phyloP scores from a whole-genome alignment of 768 basidiomycete species.

The Kwoniella dejecticola region DNA sequence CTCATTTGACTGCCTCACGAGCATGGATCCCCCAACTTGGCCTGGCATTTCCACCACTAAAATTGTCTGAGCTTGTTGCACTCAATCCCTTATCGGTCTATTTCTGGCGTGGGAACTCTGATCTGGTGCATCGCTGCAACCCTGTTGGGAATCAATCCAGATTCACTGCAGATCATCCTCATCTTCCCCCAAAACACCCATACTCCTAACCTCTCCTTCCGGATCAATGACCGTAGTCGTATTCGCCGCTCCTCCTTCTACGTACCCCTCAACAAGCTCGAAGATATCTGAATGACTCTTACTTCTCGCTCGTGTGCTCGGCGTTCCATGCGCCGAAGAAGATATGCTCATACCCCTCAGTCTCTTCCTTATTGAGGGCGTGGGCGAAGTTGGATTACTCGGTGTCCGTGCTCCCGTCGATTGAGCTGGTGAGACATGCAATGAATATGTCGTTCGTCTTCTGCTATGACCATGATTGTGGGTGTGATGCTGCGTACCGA shows the following conservation, averaged over 20 bases:
- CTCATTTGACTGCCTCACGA: no score
- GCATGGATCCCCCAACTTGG: no score
- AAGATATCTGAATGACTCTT: constrained; percentile 51
- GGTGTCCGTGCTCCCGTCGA: not conserved
- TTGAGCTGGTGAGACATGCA: constrained; percentile 24
- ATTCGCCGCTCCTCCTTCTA: constrained; percentile 50
- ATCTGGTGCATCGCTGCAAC: no score
- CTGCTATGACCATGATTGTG: not conserved
- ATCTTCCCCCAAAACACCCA: constrained; percentile 43
- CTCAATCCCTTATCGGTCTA: no score
- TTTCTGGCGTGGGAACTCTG: no score
- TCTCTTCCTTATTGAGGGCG: constrained; percentile 9
- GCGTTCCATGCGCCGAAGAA: not conserved
- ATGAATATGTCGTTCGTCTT: constrained; percentile 8
- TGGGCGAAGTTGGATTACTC: constrained; percentile 23
- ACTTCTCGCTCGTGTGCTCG: constrained; percentile 30
- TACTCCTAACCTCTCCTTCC: constrained; percentile 41
- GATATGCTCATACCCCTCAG: not conserved
- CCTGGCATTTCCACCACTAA: no score
- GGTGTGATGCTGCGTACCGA: no score
- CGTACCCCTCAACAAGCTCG: constrained; percentile 50
- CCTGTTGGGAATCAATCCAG: no score
- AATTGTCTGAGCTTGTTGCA: no score
- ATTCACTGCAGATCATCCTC: no score
- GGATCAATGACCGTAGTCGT: constrained; percentile 51